These are phyloP conservation scores for Backusella luteola DNA, from an alignment of 192 early-diverging fungal species.

Conservation along the genomic window DNA sequence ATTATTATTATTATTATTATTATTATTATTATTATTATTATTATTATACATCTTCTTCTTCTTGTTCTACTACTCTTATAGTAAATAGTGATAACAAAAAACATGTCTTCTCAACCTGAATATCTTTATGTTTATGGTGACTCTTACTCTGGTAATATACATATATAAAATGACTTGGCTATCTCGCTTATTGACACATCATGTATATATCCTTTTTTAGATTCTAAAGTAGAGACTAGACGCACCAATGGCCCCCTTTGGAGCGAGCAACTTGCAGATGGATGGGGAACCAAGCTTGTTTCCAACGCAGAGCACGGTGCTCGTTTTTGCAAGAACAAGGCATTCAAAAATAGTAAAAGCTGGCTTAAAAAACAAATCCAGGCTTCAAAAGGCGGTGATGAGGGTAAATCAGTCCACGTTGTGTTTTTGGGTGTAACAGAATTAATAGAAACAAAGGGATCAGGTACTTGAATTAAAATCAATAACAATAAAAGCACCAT, in stretches of 20 bases:
- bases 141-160: conserved; percentile 36
- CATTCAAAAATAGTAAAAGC: background rate
- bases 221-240: background rate
- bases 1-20: too few species aligned
- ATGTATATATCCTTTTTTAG: background rate
- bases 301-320: conserved; percentile 10
- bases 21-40: too few species aligned
- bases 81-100: background rate
- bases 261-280: conserved; percentile 23
- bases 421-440: conserved; percentile 37
- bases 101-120: conserved; percentile 1
- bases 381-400: background rate
- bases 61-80: background rate
- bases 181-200: too few species aligned
- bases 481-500: background rate
- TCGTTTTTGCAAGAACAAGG: background rate
- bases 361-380: conserved; percentile 3
- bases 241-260: conserved; percentile 38
- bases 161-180: background rate
- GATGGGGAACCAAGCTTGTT: conserved; percentile 15
- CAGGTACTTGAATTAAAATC: background rate
- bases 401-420: conserved; percentile 18
- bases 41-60: background rate
- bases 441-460: conserved; percentile 16
- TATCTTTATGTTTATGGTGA: conserved; percentile 34